Percentiles rank a stretch among this genome's conserved stretches.
Evolutionary conservation across 73 alveolate species (phyloP).

Genomic region (Paramecium sonneborni): DNA sequence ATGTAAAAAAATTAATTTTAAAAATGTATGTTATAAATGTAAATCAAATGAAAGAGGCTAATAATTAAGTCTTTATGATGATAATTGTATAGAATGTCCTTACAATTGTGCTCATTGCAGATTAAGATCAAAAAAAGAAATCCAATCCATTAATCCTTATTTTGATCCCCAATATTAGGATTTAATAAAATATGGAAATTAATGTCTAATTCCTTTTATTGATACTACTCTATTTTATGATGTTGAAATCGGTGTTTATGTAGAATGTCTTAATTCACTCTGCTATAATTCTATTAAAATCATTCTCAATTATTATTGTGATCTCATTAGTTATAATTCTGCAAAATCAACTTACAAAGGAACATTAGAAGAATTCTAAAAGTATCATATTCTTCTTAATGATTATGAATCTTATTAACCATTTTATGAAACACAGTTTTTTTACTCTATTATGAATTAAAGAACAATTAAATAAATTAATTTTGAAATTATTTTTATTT

Average conservation of each 20-base stretch:
- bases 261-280: background rate
- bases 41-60: background rate
- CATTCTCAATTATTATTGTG: background rate
- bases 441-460: background rate
- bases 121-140: background rate
- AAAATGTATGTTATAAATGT: background rate
- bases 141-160: background rate
- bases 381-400: background rate
- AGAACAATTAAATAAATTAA: background rate
- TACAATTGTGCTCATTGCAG: conserved; percentile 3
- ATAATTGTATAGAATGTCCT: background rate
- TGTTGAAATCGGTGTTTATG: background rate
- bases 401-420: background rate
- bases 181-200: background rate
- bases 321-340: background rate
- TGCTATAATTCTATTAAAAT: background rate
- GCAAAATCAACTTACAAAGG: background rate
- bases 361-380: background rate
- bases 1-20: background rate
- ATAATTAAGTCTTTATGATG: background rate
- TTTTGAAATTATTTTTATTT: background rate
- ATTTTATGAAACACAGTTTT: background rate
- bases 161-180: background rate
- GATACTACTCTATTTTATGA: background rate
- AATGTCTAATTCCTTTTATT: background rate